Evolutionary conservation across 768 basidiomycete species (phyloP), one percentile per base, ranked within the genome.

Genomic region (Hericium rajendrae): DNA sequence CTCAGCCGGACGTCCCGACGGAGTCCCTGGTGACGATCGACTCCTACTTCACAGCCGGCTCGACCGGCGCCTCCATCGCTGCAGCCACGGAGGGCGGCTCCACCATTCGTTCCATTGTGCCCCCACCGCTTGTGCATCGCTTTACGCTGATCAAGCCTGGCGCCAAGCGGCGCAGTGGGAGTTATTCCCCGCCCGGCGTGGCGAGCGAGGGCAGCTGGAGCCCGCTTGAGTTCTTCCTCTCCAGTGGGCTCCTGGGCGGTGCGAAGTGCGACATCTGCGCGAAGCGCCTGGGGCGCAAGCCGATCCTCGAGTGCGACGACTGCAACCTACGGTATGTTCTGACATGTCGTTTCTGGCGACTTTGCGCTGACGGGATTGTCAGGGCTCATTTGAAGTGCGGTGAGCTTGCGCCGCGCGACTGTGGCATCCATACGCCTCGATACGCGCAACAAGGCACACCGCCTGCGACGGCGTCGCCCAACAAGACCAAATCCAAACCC

Each of bases 341-440:
- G 12, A 38, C 20, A 20, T 86, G 57, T 55, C 79, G 68, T 26
- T 10, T 20, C 16, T 18, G 37, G 2, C 37, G 2, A 18, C 32
- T 51, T 18, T 22, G 18, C 18, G 38, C 11, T 50, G 22, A 10
- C 22, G 11, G 51, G 38, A 41, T 62, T 48, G 43, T 6, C 63
- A 89, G 90, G 64, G 80, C 87, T n/a, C 91, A 94, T 66, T 77
- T 89, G 60, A 91, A 91, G 67, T 94, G 91, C 64, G 91, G 90
- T 16, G 91, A 94, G 67, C 65, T 80, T 49, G 90, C 91, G 12
- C 90, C 91, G 10, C 74, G 78, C 54, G 85, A 92, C 69, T 92
- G 91, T 64, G 89, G 86, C 18, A 56, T 82, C n/a, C 81, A 78
- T 40, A 73, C 76, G 20, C 52, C 60, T 15, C 48, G 54, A 15